Percentiles rank a stretch among this genome's conserved stretches.
Conservation (phyloP, 768 basidiomycete genomes). For the Russula sp. region DNA sequence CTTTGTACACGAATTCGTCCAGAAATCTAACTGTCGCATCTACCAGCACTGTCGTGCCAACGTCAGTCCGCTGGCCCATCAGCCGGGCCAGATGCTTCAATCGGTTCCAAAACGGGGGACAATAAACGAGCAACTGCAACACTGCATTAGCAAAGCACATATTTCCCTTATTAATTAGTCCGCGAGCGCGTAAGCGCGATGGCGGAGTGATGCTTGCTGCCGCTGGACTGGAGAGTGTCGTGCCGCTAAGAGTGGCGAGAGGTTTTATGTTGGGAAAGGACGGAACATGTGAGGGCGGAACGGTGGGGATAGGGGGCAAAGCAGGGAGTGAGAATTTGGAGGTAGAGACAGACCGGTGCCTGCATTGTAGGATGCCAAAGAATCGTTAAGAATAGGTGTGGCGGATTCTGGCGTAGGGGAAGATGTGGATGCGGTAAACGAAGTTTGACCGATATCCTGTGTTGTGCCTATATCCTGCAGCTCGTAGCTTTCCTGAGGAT, state of each 20-base stretch:
- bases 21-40: conserved; percentile 71
- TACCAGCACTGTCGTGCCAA: conserved; percentile 53
- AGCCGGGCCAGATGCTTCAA: conserved; percentile 68
- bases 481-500: too few relatives aligned
- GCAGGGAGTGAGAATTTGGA: conserved; percentile 54
- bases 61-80: conserved; percentile 33
- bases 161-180: conserved; percentile 90
- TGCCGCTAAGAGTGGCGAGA: conserved; percentile 50
- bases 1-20: conserved; percentile 59
- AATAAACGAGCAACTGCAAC: conserved; percentile 86
- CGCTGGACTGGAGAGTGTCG: conserved; percentile 33
- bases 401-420: conserved; percentile 17
- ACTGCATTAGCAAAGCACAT: conserved; percentile 98
- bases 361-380: conserved; percentile 60
- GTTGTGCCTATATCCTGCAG: too few relatives aligned
- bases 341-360: conserved; percentile 35
- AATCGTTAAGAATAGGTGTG: conserved; percentile 47
- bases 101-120: conserved; percentile 77
- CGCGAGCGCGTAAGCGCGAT: conserved; percentile 59
- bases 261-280: conserved; percentile 45
- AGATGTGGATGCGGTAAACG: background rate
- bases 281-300: conserved; percentile 34
- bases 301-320: conserved; percentile 63
- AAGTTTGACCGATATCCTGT: too few relatives aligned
- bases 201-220: conserved; percentile 23